These are phyloP conservation scores for Cadophora sp. DNA, from an alignment of 2,329 filamentous ascomycete species.

Conservation along the genomic window DNA sequence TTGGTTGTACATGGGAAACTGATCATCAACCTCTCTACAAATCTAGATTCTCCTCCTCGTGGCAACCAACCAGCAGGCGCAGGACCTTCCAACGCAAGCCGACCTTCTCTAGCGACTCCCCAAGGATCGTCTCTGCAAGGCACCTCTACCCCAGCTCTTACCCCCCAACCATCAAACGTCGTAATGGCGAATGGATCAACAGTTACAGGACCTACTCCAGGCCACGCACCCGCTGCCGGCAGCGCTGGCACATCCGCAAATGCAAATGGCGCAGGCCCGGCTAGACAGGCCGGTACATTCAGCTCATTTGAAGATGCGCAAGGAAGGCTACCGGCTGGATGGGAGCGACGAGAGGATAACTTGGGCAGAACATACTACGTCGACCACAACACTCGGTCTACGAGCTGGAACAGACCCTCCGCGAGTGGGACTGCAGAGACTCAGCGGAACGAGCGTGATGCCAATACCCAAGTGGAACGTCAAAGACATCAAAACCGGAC, in stretches of 20 bases:
- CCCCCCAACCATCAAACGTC: conserved; percentile 38
- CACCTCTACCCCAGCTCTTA: conserved; percentile 48
- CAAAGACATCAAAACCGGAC: conserved; percentile 95
- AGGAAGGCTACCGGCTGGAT: conserved; percentile 88
- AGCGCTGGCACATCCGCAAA: conserved; percentile 40
- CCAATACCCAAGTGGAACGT: conserved; percentile 90
- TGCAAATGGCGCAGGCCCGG: conserved; percentile 35
- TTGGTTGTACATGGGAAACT: conserved; percentile 97
- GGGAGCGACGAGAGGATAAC: conserved; percentile 96
- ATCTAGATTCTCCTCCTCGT: conserved; percentile 72
- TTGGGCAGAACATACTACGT: conserved; percentile 97
- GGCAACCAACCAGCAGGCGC: conserved; percentile 45
- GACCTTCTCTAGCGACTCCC: conserved; percentile 44
- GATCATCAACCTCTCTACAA: conserved; percentile 95
- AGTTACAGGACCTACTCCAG: conserved; percentile 43
- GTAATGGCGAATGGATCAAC: conserved; percentile 43
- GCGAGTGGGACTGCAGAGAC: conserved; percentile 77
- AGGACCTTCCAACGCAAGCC: conserved; percentile 39
- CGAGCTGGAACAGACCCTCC: conserved; percentile 94
- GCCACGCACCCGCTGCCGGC: conserved; percentile 45
- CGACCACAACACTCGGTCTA: conserved; percentile 95
- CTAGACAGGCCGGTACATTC: conserved; percentile 58
- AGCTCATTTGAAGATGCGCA: conserved; percentile 98
- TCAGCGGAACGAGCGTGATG: conserved; percentile 80
- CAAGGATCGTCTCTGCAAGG: conserved; percentile 41